These are phyloP conservation scores for Oropetium thomaeum DNA, from an alignment of 176 grass and related monocot species.

Conservation along the genomic window DNA sequence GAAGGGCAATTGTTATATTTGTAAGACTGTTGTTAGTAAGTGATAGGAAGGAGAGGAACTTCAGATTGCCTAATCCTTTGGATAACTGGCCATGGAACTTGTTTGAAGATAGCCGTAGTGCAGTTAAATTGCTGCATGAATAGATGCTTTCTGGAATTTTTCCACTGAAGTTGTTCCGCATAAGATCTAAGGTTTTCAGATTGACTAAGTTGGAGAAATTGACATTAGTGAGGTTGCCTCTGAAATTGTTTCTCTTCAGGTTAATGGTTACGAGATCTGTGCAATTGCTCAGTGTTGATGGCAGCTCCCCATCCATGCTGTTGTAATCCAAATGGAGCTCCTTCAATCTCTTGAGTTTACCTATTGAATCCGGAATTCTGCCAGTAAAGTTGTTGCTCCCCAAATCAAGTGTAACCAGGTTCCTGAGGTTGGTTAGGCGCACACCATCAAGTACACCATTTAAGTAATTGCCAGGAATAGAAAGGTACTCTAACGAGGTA, in stretches of 20 bases:
- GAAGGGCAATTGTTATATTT: constrained; percentile 34
- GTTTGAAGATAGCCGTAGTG: constrained; percentile 22
- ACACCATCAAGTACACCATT: not conserved
- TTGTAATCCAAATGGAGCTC: constrained; percentile 19
- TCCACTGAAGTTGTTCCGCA: constrained; percentile 27
- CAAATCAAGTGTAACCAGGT: constrained; percentile 24
- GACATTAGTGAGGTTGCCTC: constrained; percentile 4
- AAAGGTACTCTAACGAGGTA: not conserved
- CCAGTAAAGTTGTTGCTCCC: constrained; percentile 8
- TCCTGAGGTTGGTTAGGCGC: not conserved
- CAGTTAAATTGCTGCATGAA: constrained; percentile 32
- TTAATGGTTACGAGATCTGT: constrained; percentile 4
- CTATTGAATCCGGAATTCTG: constrained; percentile 27
- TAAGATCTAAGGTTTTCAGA: constrained; percentile 30
- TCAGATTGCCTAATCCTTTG: constrained; percentile 10
- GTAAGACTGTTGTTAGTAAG: not conserved
- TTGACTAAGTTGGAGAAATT: constrained; percentile 34
- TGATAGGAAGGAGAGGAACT: constrained; percentile 35
- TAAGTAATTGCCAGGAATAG: constrained; percentile 19
- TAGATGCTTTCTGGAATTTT: constrained; percentile 48
- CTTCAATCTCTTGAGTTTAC: constrained; percentile 27
- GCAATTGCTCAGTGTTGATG: constrained; percentile 33
- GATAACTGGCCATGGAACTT: constrained; percentile 27
- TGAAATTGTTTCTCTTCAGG: constrained; percentile 30
- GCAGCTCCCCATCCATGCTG: constrained; percentile 30